Evolutionary conservation across 1,284 basidiomycete species (phyloP).

Genomic region (Chalciporus sp.): DNA sequence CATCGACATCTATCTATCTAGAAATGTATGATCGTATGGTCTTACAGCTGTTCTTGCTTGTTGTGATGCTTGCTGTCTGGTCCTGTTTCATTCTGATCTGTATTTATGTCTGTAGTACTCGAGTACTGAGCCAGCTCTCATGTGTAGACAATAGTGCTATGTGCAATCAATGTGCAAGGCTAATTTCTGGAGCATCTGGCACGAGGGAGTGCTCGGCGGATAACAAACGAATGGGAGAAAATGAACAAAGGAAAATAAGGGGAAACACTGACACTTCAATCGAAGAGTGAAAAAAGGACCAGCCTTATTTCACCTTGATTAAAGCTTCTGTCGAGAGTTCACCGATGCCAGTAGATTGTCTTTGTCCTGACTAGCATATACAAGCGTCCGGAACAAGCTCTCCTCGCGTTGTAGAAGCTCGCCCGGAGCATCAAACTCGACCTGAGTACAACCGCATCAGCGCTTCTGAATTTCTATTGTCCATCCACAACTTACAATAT

Average conservation of each 20-base stretch:
- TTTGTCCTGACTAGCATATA: conserved; percentile 9
- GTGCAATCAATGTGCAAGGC: neutral
- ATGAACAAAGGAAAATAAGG: too few relatives aligned
- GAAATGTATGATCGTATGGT: conserved; percentile 3
- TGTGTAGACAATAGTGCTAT: neutral
- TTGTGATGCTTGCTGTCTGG: conserved; percentile 5
- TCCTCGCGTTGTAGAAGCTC: conserved; percentile 1
- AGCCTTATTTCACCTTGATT: neutral
- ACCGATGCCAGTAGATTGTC: conserved; percentile 1
- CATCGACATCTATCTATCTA: neutral
- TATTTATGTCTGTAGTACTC: conserved; percentile 10
- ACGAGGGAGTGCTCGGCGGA: too few relatives aligned
- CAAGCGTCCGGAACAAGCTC: conserved; percentile 6
- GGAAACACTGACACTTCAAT: too few relatives aligned
- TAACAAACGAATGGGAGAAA: too few relatives aligned
- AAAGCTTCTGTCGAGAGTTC: neutral
- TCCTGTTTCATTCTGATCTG: conserved; percentile 2
- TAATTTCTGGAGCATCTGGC: neutral
- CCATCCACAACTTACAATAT: conserved; percentile 5
- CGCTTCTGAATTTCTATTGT: too few relatives aligned
- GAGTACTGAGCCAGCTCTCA: conserved; percentile 11
- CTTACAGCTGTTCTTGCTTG: neutral
- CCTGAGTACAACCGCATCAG: conserved; percentile 3
- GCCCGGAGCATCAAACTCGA: conserved; percentile 7
- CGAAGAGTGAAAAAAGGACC: too few relatives aligned